Evolutionary conservation across 2,329 filamentous ascomycete species (phyloP).

Genomic region (Talaromyces sp.): DNA sequence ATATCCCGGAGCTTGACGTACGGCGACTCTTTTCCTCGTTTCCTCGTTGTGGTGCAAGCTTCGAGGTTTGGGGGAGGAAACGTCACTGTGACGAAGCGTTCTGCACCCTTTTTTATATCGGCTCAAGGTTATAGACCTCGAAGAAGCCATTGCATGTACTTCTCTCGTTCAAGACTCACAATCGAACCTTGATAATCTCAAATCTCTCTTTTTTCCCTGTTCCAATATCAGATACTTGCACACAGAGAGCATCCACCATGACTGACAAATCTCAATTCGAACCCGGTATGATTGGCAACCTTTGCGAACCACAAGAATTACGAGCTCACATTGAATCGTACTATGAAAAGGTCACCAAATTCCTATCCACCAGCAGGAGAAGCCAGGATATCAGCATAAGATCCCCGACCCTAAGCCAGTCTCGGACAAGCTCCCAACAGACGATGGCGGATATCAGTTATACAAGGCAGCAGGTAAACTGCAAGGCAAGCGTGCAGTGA

Average conservation of each 20-base stretch:
- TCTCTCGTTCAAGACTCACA: background rate
- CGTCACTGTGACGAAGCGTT: conserved; percentile 13
- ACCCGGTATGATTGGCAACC: conserved; percentile 21
- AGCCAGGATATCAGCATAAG: conserved; percentile 51
- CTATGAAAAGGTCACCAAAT: conserved; percentile 40
- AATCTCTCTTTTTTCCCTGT: background rate
- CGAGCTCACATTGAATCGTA: background rate
- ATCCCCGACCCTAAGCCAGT: conserved; percentile 56
- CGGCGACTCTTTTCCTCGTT: no score
- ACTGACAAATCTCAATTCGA: conserved; percentile 30
- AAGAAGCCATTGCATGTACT: background rate
- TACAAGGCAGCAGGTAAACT: conserved; percentile 75
- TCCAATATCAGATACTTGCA: background rate
- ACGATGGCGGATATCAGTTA: conserved; percentile 61
- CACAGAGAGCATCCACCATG: background rate
- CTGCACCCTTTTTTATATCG: background rate
- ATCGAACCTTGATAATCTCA: background rate
- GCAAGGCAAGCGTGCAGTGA: conserved; percentile 67
- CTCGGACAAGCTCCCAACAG: conserved; percentile 61
- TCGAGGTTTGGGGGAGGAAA: background rate
- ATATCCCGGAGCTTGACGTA: conserved; percentile 1
- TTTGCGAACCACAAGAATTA: background rate
- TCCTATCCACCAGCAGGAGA: conserved; percentile 49
- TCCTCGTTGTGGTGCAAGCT: background rate
- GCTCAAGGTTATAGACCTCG: background rate